Conservation (phyloP, 2,329 filamentous ascomycete species). For the Trichoderma sp. region DNA sequence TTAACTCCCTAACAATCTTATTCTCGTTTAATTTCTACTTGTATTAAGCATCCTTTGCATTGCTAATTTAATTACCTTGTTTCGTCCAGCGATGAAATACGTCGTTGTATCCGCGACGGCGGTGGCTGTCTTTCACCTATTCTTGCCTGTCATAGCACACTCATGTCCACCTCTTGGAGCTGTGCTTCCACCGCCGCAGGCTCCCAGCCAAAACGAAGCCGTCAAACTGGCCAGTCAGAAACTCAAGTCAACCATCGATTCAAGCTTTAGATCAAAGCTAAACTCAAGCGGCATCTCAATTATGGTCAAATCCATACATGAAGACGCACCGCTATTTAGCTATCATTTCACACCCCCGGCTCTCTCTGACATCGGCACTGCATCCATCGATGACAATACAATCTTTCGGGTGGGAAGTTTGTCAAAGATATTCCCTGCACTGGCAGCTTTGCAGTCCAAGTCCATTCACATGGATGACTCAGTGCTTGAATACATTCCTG, state of each 20-base stretch:
- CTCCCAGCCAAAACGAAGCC: neutral
- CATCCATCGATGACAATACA: neutral
- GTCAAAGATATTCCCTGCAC: neutral
- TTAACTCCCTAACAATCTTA: neutral
- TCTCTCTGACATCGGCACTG: slow-evolving; percentile 32
- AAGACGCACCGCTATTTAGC: slow-evolving; percentile 47
- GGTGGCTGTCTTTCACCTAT: neutral
- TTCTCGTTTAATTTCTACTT: neutral
- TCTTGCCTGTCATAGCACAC: neutral
- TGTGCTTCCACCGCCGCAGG: neutral
- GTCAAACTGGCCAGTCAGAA: neutral
- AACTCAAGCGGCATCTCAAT: slow-evolving; percentile 27
- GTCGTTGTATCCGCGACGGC: neutral
- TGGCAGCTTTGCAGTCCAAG: neutral
- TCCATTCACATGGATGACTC: neutral
- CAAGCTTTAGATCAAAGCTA: neutral
- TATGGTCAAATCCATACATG: neutral
- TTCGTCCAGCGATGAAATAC: neutral
- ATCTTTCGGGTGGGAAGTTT: neutral
- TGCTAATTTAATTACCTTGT: neutral
- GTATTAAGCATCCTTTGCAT: neutral
- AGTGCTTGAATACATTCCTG: neutral
- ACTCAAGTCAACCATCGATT: neutral
- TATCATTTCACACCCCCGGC: slow-evolving; percentile 39
- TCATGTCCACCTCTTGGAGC: neutral